These are phyloP conservation scores for Umbelopsis ramanniana DNA, from an alignment of 192 early-diverging fungal species.

Conservation along the genomic window DNA sequence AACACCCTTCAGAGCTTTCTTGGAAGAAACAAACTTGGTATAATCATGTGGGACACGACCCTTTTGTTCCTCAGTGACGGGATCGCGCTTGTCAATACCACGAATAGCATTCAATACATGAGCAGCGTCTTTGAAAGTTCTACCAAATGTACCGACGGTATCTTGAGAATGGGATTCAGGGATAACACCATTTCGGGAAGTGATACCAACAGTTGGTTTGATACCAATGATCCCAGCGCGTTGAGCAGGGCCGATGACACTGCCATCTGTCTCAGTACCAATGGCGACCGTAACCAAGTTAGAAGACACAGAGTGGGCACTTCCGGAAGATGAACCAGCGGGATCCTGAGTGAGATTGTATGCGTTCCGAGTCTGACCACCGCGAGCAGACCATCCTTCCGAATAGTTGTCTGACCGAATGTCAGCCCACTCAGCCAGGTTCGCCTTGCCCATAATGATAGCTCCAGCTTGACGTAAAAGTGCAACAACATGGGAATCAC, in stretches of 20 bases:
- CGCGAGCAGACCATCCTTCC: constrained; percentile 45
- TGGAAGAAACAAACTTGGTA: background rate
- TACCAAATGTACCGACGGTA: constrained; percentile 54
- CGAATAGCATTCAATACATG: constrained; percentile 35
- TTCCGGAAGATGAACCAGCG: constrained; percentile 29
- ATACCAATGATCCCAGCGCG: constrained; percentile 60
- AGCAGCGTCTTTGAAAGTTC: constrained; percentile 37
- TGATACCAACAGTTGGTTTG: constrained; percentile 61
- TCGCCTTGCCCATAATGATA: constrained; percentile 43
- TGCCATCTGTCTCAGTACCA: constrained; percentile 65
- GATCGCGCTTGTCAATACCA: constrained; percentile 27
- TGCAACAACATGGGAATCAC: constrained; percentile 35
- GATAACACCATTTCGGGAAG: constrained; percentile 58
- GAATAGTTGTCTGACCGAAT: constrained; percentile 10
- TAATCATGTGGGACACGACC: background rate
- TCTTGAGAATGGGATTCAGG: constrained; percentile 56
- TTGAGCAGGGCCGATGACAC: constrained; percentile 56
- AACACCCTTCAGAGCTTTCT: background rate
- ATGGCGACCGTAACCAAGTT: constrained; percentile 39
- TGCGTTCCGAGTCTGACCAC: constrained; percentile 35
- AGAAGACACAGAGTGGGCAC: constrained; percentile 26
- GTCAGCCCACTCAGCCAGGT: constrained; percentile 47
- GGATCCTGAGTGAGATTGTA: constrained; percentile 22
- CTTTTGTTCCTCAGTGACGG: constrained; percentile 12
- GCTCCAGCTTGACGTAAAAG: constrained; percentile 33